These are phyloP conservation scores for Penicillium polonicum DNA, from an alignment of 2,329 filamentous ascomycete genomes.

Conservation along the genomic window DNA sequence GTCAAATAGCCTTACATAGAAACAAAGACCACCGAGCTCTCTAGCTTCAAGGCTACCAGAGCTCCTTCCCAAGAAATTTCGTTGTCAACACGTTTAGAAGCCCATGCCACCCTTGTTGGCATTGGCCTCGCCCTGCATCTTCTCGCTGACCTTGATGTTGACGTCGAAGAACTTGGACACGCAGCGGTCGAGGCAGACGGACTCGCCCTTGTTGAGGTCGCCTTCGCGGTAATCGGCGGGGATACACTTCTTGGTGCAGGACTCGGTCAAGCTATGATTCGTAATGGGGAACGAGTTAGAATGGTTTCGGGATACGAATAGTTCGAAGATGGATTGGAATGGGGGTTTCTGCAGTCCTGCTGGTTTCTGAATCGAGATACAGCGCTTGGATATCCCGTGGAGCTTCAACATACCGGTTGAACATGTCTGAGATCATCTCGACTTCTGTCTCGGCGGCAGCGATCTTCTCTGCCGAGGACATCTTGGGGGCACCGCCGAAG, in stretches of 20 bases:
- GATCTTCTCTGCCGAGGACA: constrained; percentile 95
- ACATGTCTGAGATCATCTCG: constrained; percentile 97
- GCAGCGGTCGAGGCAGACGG: constrained; percentile 96
- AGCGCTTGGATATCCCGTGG: background rate
- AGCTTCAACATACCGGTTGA: constrained; percentile 71
- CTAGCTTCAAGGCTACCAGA: constrained; percentile 2
- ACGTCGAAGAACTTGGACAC: constrained; percentile 98
- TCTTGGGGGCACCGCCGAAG: constrained; percentile 72
- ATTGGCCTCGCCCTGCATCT: constrained; percentile 81
- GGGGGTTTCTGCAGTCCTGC: background rate
- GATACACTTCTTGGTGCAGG: constrained; percentile 92
- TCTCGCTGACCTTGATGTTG: constrained; percentile 95
- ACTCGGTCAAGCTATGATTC: constrained; percentile 70
- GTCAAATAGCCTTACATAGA: constrained; percentile 12
- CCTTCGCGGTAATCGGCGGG: constrained; percentile 89
- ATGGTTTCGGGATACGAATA: background rate
- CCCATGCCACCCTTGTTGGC: constrained; percentile 59
- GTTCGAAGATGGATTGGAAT: background rate
- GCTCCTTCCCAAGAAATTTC: background rate
- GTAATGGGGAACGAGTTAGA: constrained; percentile 1
- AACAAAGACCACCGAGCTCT: background rate
- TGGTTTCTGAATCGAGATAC: background rate
- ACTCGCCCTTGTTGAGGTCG: constrained; percentile 98
- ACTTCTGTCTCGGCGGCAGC: constrained; percentile 94
- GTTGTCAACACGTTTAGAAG: constrained; percentile 38